Evolutionary conservation across 305 asterid genomes (phyloP), one percentile per base, ranked within the genome.

Genomic region (Plantago lanceolata): DNA sequence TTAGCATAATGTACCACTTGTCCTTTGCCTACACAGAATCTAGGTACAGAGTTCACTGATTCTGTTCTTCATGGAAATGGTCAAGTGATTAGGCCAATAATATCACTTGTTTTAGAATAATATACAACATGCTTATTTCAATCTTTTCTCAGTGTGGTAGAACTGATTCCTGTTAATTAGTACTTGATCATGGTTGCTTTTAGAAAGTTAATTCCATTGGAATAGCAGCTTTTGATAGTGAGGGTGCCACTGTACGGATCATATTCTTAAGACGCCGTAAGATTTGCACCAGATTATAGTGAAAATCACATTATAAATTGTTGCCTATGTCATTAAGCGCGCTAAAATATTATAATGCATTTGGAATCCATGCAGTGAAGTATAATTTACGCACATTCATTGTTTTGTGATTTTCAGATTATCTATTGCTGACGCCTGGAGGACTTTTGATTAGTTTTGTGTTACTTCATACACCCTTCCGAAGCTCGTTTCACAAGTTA

Each of bases 151-250:
- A 50, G 56, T 61, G 35, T 65, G 59, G 47, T 37, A 47, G 78
- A 70, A 77, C 67, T 31, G 64, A 77, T 70, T 63, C 81, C 73
- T 53, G 66, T 66, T 64, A 73, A 33, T 71, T 65, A 70, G 28
- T 52, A 70, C 71, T 59, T 61, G 73, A 72, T 62, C 69, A 58
- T 35, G 69, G 47, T 69, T 74, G 35, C 51, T 56, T 71, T 68
- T 64, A 28, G 19, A 65, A 64, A 56, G 45, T 33, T 19, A 57
- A 63, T 59, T 44, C 63, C 66, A 47, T 68, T 48, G 45, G 12
- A 40, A 56, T 29, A 45, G 44, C 18, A 19, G 12, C 61, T 56
- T 40, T 40, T 40, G 15, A 40, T 26, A 21, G 21, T 55, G 40
- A 26, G 16, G 57, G 33, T 52, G 57, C 57, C 24, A 20, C 31